These are phyloP conservation scores for Biscutella laevigata DNA, from an alignment of 441 rosid species.

Conservation along the genomic window DNA sequence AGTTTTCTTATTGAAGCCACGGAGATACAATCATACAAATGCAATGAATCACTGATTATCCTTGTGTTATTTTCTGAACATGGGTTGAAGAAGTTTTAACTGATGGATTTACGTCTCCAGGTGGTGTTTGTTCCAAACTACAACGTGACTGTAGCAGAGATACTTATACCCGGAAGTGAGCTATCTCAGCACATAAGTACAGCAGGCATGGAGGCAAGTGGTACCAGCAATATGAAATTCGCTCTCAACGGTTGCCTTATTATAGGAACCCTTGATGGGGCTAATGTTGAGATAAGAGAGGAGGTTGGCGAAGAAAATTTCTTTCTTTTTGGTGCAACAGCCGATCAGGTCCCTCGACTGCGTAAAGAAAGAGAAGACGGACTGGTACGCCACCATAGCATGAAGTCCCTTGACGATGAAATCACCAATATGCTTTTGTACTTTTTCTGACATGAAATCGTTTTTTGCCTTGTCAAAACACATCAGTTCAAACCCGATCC, in stretches of 20 bases:
- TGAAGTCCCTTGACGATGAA: not conserved
- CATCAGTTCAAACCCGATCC: constrained; percentile 87
- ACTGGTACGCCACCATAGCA: constrained; percentile 33
- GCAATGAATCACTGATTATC: not conserved
- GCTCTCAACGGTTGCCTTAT: constrained; percentile 92
- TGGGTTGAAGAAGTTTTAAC: not conserved
- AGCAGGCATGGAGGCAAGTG: constrained; percentile 99
- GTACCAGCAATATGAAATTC: constrained; percentile 97
- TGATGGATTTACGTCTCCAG: constrained; percentile 29
- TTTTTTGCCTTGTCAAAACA: constrained; percentile 1
- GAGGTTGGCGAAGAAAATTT: constrained; percentile 81
- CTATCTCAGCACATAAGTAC: constrained; percentile 95
- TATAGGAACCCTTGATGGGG: constrained; percentile 91
- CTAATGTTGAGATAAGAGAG: constrained; percentile 92
- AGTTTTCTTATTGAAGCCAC: not conserved
- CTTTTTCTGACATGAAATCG: constrained; percentile 17
- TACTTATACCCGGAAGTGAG: constrained; percentile 94
- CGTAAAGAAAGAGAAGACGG: constrained; percentile 85
- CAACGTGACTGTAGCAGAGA: constrained; percentile 88
- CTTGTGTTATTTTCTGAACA: not conserved
- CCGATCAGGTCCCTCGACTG: constrained; percentile 70
- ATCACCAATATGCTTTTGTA: not conserved
- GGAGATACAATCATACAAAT: not conserved
- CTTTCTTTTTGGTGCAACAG: constrained; percentile 87
- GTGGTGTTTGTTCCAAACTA: constrained; percentile 94